Evolutionary conservation across 2,329 filamentous ascomycete species (phyloP), one percentile per base, ranked within the genome.

Genomic region (Pyricularia grisea): DNA sequence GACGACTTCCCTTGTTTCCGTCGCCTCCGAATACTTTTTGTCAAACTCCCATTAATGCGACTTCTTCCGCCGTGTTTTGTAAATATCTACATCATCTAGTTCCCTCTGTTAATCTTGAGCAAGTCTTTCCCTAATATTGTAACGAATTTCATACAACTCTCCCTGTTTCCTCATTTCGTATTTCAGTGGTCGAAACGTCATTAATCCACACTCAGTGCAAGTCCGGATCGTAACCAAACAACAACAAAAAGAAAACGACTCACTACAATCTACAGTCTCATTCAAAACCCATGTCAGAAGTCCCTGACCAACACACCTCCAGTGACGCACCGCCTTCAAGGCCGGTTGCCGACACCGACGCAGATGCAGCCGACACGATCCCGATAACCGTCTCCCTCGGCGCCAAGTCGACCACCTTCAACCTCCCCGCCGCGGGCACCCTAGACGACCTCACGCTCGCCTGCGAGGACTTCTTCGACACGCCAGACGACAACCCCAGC

Each of bases 371-470:
- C 64, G 50, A 61, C 20, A 28, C 50, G 14, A 25, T 75, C 27
- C 65, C 71, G 1, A 66, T 76, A 27, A 70, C 69, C 14, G 70
- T 76, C 67, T 69, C 70, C 1, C 71, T 73, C 65, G 70, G 70
- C 14, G 72, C 72, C 68, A 65, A 72, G 61, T 72, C 72, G 2
- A 71, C 70, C 58, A 67, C 70, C 23, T 70, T 74, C 64, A 30
- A 66, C 12, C 70, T 76, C 3, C 65, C 72, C 0, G 28, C 33
- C 14, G 70, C 70, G 1, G 71, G 66, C 28, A 65, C 72, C n/a
- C 71, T 76, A 28, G 71, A 74, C 25, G 74, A 76, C 31, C 71
- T 76, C 33, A 71, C 72, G 2, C 65, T 72, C 11, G 72, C 72
- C 20, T 74, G 74, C 70, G 72, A 73, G 25, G 71, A 70, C 28